Evolutionary conservation across 2,329 filamentous ascomycete genomes (phyloP).

Genomic region (Penicillium sclerotiorum): DNA sequence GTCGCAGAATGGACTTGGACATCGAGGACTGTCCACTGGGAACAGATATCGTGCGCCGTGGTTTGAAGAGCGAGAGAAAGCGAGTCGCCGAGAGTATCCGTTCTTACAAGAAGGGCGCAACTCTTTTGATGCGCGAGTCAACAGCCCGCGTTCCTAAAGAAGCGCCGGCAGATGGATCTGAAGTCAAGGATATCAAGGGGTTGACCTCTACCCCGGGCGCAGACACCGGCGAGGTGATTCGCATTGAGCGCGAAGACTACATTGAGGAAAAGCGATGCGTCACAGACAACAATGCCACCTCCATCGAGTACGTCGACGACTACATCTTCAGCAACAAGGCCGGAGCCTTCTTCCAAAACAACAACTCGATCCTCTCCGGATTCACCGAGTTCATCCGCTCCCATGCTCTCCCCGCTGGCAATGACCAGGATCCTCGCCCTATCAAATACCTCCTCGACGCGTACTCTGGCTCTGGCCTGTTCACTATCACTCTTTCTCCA

Average conservation of each 20-base stretch:
- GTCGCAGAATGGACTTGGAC: conserved; percentile 77
- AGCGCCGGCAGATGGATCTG: conserved; percentile 15
- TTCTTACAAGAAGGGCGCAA: conserved; percentile 79
- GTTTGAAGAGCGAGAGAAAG: conserved; percentile 76
- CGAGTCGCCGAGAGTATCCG: conserved; percentile 70
- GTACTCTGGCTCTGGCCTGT: conserved; percentile 95
- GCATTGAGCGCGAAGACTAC: conserved; percentile 61
- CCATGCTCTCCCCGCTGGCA: conserved; percentile 64
- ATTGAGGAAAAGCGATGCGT: conserved; percentile 85
- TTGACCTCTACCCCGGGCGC: conserved; percentile 31
- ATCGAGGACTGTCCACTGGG: conserved; percentile 98
- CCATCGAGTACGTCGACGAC: conserved; percentile 84
- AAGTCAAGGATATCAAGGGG: conserved; percentile 22
- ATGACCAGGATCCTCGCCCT: conserved; percentile 36
- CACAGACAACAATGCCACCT: conserved; percentile 78
- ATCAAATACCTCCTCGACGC: conserved; percentile 94
- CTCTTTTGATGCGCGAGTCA: conserved; percentile 83
- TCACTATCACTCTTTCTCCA: conserved; percentile 88
- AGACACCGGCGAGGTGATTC: conserved; percentile 50
- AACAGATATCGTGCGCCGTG: conserved; percentile 78
- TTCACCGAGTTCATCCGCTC: conserved; percentile 88
- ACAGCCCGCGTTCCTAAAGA: conserved; percentile 62
- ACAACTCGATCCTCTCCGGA: conserved; percentile 89
- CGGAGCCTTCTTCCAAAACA: conserved; percentile 98
- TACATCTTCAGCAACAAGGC: conserved; percentile 89